phyloP scores from a whole-genome alignment of 495 filamentous ascomycete species.

The Geopyxis carbonaria region DNA sequence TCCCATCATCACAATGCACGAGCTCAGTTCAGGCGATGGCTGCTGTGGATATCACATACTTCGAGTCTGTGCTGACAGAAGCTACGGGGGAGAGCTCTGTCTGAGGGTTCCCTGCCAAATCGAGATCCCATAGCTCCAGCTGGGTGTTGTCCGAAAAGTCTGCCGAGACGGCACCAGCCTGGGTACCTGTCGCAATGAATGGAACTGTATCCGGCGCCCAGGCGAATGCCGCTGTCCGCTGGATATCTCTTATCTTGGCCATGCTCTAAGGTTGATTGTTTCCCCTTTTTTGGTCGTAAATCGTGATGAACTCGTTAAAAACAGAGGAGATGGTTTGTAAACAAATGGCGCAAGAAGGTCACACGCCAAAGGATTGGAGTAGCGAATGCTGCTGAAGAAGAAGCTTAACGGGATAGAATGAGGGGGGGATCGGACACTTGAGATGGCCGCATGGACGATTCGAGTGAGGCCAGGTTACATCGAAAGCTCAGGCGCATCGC shows the following conservation, averaged over 20 bases:
- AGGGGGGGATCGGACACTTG: background rate
- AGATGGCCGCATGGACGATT: background rate
- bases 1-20: background rate
- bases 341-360: no score
- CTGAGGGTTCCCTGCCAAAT: constrained; percentile 48
- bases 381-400: background rate
- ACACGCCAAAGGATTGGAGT: no score
- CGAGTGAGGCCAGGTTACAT: background rate
- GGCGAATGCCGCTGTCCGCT: constrained; percentile 87
- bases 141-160: constrained; percentile 96
- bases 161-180: constrained; percentile 84
- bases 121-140: constrained; percentile 90
- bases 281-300: background rate
- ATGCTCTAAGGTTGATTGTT: constrained; percentile 40
- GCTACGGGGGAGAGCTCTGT: constrained; percentile 72
- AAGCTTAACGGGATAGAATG: background rate
- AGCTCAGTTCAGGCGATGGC: background rate
- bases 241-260: constrained; percentile 89
- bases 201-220: constrained; percentile 74
- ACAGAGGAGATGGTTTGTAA: background rate
- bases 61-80: constrained; percentile 73
- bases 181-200: constrained; percentile 84
- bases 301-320: no score
- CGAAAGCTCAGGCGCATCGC: no score
- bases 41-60: constrained; percentile 35